Conservation (phyloP, 2,329 filamentous ascomycete genomes). For the Pseudogymnoascus sp. region DNA sequence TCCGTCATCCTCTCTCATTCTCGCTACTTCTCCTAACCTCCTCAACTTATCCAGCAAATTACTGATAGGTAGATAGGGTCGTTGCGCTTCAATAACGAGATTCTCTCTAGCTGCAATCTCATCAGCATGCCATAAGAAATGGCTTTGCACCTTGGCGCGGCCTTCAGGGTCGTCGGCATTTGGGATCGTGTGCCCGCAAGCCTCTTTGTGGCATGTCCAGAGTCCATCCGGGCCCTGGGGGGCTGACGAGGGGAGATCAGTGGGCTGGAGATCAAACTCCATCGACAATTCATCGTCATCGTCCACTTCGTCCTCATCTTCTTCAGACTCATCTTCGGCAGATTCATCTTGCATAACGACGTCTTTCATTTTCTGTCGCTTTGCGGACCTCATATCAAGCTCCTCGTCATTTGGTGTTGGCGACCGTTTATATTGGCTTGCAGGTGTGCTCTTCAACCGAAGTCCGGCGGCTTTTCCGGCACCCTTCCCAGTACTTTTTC, state of each 20-base stretch:
- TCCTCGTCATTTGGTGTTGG: constrained; percentile 7
- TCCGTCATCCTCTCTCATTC: constrained; percentile 22
- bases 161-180: constrained; percentile 50
- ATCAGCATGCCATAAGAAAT: constrained; percentile 54
- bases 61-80: constrained; percentile 49
- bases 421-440: background rate
- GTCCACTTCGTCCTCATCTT: background rate
- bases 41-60: constrained; percentile 51
- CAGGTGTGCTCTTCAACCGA: background rate
- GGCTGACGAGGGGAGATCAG: constrained; percentile 37
- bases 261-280: constrained; percentile 27
- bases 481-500: background rate
- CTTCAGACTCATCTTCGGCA: background rate
- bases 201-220: constrained; percentile 60
- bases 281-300: constrained; percentile 10
- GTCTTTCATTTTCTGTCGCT: constrained; percentile 2
- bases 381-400: background rate
- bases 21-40: constrained; percentile 35
- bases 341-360: background rate
- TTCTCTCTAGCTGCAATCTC: constrained; percentile 39
- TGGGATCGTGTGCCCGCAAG: constrained; percentile 58
- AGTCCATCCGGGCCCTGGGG: constrained; percentile 53
- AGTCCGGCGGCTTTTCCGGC: background rate
- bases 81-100: constrained; percentile 48
- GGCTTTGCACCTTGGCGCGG: constrained; percentile 50